Base-by-base conservation (phyloP, 2,329 filamentous ascomycete genomes). In the Alternaria sp. region DNA sequence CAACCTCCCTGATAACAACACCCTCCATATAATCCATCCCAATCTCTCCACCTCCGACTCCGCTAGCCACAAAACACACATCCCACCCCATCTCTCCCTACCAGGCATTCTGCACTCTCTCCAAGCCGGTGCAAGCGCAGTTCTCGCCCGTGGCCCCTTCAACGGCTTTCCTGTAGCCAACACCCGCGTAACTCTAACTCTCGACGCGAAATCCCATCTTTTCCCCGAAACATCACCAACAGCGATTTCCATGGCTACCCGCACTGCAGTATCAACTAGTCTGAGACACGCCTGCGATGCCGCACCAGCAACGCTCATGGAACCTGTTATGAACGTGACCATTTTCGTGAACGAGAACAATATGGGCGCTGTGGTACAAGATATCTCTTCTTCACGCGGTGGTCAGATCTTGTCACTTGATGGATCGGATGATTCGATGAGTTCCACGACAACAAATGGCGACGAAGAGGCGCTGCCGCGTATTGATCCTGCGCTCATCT, bases 241-340 rank as follows among this genome's bases (percentile, higher is more conserved):
- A 1, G 91, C 83, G 67, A 85, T 83, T 77, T 93, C 87, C 72
- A 92, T 84, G 80, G 93, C 84, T 62, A 89, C 84, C 69, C 89
- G 80, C 75, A 62, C 68, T 3, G 74, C 92, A 2, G 90, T 94
- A 0, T 87, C 90, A 60, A 83, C 85, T 9, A 90, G 90, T 0
- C 85, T 98, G 1, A 86, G 86, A 52, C 84, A 87, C 18, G 87
- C 89, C 0, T 84, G 87, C 57, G 80, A 84, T 10, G 78, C 81
- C 28, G 74, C 81, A 3, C 81, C 83, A 3, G 86, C 93, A 1
- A 85, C 86, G 1, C 83, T 99, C 40, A 90, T 98, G 81, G 95
- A 99, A 74, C 95, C 95, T 1, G 92, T 99, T 56, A 97, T 98
- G 93, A 89, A 90, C 62, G 92, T 92, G 5, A 89, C 90, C 54